phyloP scores from a whole-genome alignment of 2,329 filamentous ascomycete species.

The Venturia oleaginea region DNA sequence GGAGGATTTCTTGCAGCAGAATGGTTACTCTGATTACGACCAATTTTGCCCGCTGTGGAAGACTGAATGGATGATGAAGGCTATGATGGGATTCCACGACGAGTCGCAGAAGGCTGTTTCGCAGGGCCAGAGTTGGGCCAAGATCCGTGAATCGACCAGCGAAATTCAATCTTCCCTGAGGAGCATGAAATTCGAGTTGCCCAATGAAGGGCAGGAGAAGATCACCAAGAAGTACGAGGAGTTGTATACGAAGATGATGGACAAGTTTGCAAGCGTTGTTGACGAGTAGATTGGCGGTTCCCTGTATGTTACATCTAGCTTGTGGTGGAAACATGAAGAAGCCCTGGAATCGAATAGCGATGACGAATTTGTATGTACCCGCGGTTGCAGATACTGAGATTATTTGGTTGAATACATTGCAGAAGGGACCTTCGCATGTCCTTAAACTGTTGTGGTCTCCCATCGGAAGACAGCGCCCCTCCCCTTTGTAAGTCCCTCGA shows the following conservation, averaged over 20 bases:
- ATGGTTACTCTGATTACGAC: conserved; percentile 98
- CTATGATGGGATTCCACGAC: conserved; percentile 96
- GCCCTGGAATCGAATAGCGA: not conserved
- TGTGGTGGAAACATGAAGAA: not conserved
- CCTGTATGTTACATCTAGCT: not conserved
- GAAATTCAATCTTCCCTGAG: conserved; percentile 80
- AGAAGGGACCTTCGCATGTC: not conserved
- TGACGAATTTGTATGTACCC: not conserved
- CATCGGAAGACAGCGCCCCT: not conserved
- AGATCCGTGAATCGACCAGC: conserved; percentile 81
- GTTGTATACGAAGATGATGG: conserved; percentile 82
- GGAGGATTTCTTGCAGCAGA: conserved; percentile 98
- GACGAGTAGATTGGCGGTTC: conserved; percentile 62
- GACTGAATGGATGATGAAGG: conserved; percentile 99
- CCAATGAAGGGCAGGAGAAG: conserved; percentile 70
- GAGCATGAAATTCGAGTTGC: conserved; percentile 95
- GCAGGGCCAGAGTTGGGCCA: conserved; percentile 84
- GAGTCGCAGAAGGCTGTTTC: conserved; percentile 92
- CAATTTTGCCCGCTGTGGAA: conserved; percentile 99
- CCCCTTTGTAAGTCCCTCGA: too few relatives aligned
- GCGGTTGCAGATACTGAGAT: not conserved
- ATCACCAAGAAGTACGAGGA: conserved; percentile 92
- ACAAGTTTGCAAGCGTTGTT: conserved; percentile 93
- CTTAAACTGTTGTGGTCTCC: not conserved
- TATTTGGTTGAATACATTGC: not conserved